These are phyloP conservation scores for Ophiostoma australiae DNA, from an alignment of 2,329 filamentous ascomycete species.

Conservation along the genomic window DNA sequence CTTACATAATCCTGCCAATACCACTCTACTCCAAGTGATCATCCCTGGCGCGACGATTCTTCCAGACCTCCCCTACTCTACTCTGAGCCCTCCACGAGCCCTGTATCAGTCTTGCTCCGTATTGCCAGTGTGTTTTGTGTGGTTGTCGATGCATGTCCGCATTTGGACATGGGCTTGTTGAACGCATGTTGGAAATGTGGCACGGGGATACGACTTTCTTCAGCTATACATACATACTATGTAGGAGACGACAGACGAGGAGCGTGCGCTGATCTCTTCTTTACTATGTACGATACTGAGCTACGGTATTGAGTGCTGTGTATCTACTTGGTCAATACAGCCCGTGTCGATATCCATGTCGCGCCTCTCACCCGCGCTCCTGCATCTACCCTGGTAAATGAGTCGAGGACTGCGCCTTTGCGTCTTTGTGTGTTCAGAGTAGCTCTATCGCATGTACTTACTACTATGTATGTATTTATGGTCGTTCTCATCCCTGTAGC, in stretches of 20 bases:
- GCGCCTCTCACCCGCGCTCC: not conserved
- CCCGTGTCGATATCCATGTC: not conserved
- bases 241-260: not conserved
- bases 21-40: not conserved
- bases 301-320: too few species aligned
- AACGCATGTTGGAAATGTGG: not conserved
- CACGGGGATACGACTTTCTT: not conserved
- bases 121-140: not conserved
- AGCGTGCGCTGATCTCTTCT: not conserved
- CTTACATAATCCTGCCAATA: not conserved
- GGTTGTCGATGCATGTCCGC: not conserved
- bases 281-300: too few species aligned
- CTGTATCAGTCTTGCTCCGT: not conserved
- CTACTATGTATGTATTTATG: not conserved
- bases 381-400: not conserved
- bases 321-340: not conserved
- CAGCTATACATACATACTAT: not conserved
- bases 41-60: not conserved
- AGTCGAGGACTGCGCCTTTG: not conserved
- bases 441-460: not conserved
- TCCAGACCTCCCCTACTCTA: not conserved
- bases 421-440: not conserved
- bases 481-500: not conserved
- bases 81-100: slow-evolving; percentile 8
- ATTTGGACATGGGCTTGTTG: slow-evolving; percentile 15